These are phyloP conservation scores for Kwoniella mangroviensis DNA, from an alignment of 768 basidiomycete genomes.

Conservation along the genomic window DNA sequence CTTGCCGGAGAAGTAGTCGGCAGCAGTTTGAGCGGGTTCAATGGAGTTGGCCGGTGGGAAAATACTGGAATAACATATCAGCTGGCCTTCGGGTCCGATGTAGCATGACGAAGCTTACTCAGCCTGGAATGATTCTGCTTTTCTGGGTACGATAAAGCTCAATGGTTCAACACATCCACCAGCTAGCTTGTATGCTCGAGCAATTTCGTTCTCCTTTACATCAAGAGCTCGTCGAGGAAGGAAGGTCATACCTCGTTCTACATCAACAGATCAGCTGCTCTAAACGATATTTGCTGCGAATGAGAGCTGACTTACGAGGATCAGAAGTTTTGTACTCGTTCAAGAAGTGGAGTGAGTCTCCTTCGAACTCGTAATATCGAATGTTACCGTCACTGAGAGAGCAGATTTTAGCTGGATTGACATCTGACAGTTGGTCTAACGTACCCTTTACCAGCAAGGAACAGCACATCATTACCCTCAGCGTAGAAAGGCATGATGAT, in stretches of 20 bases:
- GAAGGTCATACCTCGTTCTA: conserved; percentile 92
- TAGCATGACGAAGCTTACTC: conserved; percentile 60
- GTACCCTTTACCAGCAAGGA: conserved; percentile 89
- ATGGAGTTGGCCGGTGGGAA: conserved; percentile 86
- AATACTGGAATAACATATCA: conserved; percentile 61
- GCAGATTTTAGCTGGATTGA: background rate
- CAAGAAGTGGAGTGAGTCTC: conserved; percentile 71
- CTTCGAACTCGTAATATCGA: conserved; percentile 85
- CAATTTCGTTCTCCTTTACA: conserved; percentile 91
- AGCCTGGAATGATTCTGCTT: conserved; percentile 92
- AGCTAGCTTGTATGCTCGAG: conserved; percentile 86
- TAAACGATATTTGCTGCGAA: too few species aligned
- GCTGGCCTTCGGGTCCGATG: background rate
- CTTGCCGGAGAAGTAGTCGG: conserved; percentile 87
- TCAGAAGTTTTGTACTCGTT: conserved; percentile 86
- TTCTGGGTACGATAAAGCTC: conserved; percentile 92
- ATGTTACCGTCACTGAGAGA: conserved; percentile 84
- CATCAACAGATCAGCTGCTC: conserved; percentile 7
- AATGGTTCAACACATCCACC: conserved; percentile 80
- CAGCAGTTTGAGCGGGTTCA: conserved; percentile 77
- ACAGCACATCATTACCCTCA: conserved; percentile 82
- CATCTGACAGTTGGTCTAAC: conserved; percentile 23
- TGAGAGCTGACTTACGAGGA: conserved; percentile 63
- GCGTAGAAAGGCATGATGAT: conserved; percentile 98
- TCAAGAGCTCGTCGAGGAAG: conserved; percentile 87